Percentiles rank a stretch among this genome's conserved stretches.
phyloP scores from a whole-genome alignment of 2,329 filamentous ascomycete genomes.

The Claviceps maximensis region DNA sequence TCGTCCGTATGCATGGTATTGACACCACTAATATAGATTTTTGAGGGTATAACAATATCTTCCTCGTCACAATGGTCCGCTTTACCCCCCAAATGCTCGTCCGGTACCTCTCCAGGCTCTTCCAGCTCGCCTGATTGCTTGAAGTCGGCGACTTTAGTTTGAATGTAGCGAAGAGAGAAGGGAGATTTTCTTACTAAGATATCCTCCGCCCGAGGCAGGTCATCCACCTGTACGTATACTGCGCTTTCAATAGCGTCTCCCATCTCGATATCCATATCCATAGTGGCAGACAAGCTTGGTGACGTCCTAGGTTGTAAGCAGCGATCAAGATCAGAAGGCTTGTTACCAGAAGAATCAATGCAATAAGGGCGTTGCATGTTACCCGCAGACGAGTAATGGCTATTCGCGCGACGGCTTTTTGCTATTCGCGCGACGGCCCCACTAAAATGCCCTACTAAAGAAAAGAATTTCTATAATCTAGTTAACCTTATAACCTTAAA shows the following conservation, averaged over 20 bases:
- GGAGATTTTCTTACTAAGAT: constrained; percentile 18
- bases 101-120: constrained; percentile 25
- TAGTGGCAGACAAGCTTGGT: constrained; percentile 14
- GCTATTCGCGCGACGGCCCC: too few species aligned
- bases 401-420: too few species aligned
- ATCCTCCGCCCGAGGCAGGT: constrained; percentile 20
- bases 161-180: neutral
- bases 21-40: constrained; percentile 74
- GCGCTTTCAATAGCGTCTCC: constrained; percentile 39
- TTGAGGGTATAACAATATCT: constrained; percentile 29
- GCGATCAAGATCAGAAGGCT: neutral
- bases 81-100: constrained; percentile 12
- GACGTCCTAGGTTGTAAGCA: neutral
- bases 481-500: too few species aligned
- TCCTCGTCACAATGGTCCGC: constrained; percentile 11
- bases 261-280: constrained; percentile 65
- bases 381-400: too few species aligned
- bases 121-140: constrained; percentile 24
- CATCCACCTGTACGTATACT: constrained; percentile 15
- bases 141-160: constrained; percentile 7
- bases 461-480: too few species aligned
- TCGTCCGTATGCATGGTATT: constrained; percentile 70
- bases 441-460: too few species aligned
- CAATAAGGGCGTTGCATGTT: too few species aligned
- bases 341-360: neutral